These are phyloP conservation scores for Fusarium pseudocircinatum DNA, from an alignment of 2,329 filamentous ascomycete species.

Conservation along the genomic window DNA sequence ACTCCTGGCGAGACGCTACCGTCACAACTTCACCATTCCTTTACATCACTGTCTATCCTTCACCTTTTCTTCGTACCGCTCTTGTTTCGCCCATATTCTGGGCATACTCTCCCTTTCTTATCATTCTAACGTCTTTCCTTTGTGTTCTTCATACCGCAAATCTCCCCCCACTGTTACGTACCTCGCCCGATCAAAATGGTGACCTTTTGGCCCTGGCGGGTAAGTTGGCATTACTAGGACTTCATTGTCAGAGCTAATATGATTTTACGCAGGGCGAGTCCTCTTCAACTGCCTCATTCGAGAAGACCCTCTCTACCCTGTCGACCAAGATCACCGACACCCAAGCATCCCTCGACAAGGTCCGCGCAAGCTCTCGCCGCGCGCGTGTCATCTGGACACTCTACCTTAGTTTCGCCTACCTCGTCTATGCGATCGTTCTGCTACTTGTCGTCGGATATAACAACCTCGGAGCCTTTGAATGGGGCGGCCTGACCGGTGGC, in stretches of 20 bases:
- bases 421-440: constrained; percentile 84
- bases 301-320: constrained; percentile 86
- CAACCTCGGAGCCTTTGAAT: constrained; percentile 80
- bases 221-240: constrained; percentile 50
- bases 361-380: constrained; percentile 77
- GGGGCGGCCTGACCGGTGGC: constrained; percentile 79
- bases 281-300: constrained; percentile 89
- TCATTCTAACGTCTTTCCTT: constrained; percentile 13
- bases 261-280: constrained; percentile 71
- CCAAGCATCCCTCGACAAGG: constrained; percentile 76
- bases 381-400: constrained; percentile 88
- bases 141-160: constrained; percentile 6
- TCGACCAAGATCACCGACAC: constrained; percentile 83
- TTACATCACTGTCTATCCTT: not conserved
- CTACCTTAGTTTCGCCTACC: constrained; percentile 89
- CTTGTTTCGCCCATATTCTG: not conserved
- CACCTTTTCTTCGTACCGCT: not conserved
- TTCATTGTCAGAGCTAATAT: constrained; percentile 16
- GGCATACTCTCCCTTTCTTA: constrained; percentile 11
- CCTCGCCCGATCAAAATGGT: constrained; percentile 68
- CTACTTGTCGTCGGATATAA: constrained; percentile 85
- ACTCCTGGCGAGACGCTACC: constrained; percentile 8
- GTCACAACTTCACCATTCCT: constrained; percentile 9
- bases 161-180: not conserved
- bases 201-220: constrained; percentile 87